Base-by-base conservation (phyloP, 2,329 filamentous ascomycete genomes). In the Aspergillus brasiliensis region DNA sequence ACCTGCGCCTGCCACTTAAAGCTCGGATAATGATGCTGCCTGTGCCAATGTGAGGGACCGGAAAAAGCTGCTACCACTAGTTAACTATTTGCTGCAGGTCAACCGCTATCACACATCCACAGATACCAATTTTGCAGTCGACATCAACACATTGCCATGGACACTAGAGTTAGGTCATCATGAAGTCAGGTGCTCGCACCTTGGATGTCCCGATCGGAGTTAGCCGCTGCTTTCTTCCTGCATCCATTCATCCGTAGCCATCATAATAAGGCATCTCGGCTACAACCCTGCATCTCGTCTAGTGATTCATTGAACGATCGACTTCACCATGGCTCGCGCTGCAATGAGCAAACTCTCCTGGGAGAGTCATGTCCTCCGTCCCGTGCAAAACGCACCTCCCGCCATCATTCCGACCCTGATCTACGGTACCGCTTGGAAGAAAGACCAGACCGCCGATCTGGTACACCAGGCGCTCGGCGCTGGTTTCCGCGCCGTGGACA, bases 361-460 rank as follows among this genome's bases (percentile, higher is more conserved):
- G 72, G 71, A 74, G 58, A 69, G 59, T 46, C 69, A 73, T 47
- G 61, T 65, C 51, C 62, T 75, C 47, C 71, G 69, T 31, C 62
- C 69, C 13, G 64, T 65, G 25, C 69, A 64, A 27, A 63, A 66
- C 28, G 67, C 67, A 17, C 62, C 59, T 13, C 60, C 68, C 28
- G 64, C 69, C 13, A 61, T 65, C n/a, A 73, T 78, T 47, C 79
- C 80, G 3, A 70, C 77, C 3, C 82, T 86, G 64, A 77, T 95
- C 63, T 95, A 95, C 73, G 91, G 91, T 54, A 94, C 91, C 2
- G 91, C 91, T n/a, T 94, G 91, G 91, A 95, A 95, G 75, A 88
- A 89, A 69, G 86, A 88, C 1, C 77, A 77, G 17, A 92, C 90
- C 0, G 82, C 83, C 19, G 79, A 84, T 57, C 81, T 94, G 2